Evolutionary conservation across 2,329 filamentous ascomycete genomes (phyloP), one percentile per base, ranked within the genome.

Genomic region (Catunica adiposa): DNA sequence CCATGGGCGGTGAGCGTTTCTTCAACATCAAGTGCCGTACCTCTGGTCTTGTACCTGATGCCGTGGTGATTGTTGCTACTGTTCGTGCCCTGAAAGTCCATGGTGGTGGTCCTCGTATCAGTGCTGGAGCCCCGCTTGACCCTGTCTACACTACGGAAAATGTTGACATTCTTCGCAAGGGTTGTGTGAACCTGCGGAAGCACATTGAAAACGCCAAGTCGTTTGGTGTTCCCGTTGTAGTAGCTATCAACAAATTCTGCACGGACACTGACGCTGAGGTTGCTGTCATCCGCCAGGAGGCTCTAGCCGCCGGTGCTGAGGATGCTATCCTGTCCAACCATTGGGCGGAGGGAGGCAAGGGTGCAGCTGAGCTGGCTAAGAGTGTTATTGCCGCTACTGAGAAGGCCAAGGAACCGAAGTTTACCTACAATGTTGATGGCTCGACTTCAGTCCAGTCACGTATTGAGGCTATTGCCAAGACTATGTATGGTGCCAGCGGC

Each of bases 1-100:
- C 92, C 64, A 98, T 98, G 92, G 92, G 92, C 61, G 92, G 92
- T 60, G 92, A 98, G 77, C 85, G 92, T 54, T 98, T 98, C 78
- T 97, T 98, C 81, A 97, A 98, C 75, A 97, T 98, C 76, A 98
- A 98, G 77, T 97, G 92, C 73, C 85, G 92, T 59, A 86, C 89
- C 8, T 96, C 90, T 4, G 90, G 90, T 23, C 82, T 98, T 48
- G 80, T 88, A 1, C 92, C 92, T 1, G 92, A 98, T 65, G 87
- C 89, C 1, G 89, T 95, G 5, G 88, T 98, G 47, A 83, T 98
- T 58, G 92, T 98, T 38, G 90, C 92, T 23, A 98, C 92, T 1
- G 86, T 98, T 48, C 84, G 92, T 62, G 92, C 92, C 5, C 76
- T 98, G 61, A 98, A 98, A 77, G 89, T 96, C 3, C 92, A 98